Percentiles rank a stretch among this genome's conserved stretches.
Evolutionary conservation across 177 flowering plant genomes (phyloP).

Genomic region (Telopea speciosissima): DNA sequence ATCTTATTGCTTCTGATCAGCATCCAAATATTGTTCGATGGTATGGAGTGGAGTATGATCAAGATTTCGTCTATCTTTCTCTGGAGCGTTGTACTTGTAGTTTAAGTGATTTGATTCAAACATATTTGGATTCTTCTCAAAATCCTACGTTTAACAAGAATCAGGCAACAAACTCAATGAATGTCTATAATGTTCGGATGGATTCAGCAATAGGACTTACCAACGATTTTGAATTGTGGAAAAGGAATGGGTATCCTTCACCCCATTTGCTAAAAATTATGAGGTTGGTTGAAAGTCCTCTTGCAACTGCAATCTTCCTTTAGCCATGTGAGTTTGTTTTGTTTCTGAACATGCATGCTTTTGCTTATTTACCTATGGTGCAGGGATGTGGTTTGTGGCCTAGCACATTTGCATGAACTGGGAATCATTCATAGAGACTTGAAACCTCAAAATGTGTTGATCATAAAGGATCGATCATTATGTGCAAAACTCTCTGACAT

Average conservation of each 20-base stretch:
- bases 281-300: slow-evolving; percentile 53
- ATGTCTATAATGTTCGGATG: slow-evolving; percentile 31
- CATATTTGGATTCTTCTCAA: slow-evolving; percentile 29
- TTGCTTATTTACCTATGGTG: neutral
- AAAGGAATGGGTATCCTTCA: slow-evolving; percentile 64
- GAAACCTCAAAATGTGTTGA: slow-evolving; percentile 91
- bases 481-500: slow-evolving; percentile 92
- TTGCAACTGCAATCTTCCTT: neutral
- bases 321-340: too few species aligned
- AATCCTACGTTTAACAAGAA: slow-evolving; percentile 9
- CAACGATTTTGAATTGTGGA: slow-evolving; percentile 55
- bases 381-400: slow-evolving; percentile 78
- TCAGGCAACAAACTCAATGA: slow-evolving; percentile 16
- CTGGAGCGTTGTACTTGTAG: slow-evolving; percentile 84
- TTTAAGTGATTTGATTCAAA: slow-evolving; percentile 63
- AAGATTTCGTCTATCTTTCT: slow-evolving; percentile 81
- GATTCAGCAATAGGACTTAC: slow-evolving; percentile 26
- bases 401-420: slow-evolving; percentile 83
- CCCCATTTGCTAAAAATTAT: slow-evolving; percentile 54
- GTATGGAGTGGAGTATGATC: slow-evolving; percentile 84
- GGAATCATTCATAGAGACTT: slow-evolving; percentile 90
- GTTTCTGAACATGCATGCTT: neutral
- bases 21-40: slow-evolving; percentile 92
- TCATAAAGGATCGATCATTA: slow-evolving; percentile 45
- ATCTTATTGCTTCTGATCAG: slow-evolving; percentile 79